Base-by-base conservation (phyloP, 2,329 filamentous ascomycete species). In the Trichoderma sp. region DNA sequence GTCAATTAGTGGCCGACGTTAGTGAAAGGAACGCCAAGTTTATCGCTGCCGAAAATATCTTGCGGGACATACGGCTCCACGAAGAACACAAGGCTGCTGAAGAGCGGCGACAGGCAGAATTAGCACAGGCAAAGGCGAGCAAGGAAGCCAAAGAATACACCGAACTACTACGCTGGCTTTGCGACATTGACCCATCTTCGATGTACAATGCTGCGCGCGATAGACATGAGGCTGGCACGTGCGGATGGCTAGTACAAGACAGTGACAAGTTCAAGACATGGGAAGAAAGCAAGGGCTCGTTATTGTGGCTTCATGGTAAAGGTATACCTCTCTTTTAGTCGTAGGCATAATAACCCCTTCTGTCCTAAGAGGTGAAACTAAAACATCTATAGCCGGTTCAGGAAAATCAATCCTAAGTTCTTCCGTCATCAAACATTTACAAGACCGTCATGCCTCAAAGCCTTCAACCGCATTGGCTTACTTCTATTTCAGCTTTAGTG, bases 291-390 rank as follows among this genome's bases (percentile, higher is more conserved):
- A 5, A 31, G 4, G 0, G n/a, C 11, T 63, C 60, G 7, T 37
- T 63, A 27, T 47, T 63, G 6, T 63, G 60, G 60, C 31, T 63
- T 37, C 60, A 63, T 19, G 60, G 60, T 10, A 63, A 63, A n/a
- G 60, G 60, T 53, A 49, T 10, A 5, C 27, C 11, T 2, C 4
- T 40, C 0, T 19, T 7, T 40, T 19, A 3, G 1, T 40, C 7
- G 6, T 2, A 1, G 6, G 16, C 3, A n/a, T 43, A 19, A 3
- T 5, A 19, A 7, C 37, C 2, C 5, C 7, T 7, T 43, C 2
- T 43, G 5, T 43, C 6, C 16, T n/a, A 16, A 10, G 40, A 10
- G 7, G 37, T 10, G 10, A 2, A 13, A 24, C 47, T 49, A 24
- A 43, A 24, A 4, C 24, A 24, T 24, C 47, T 49, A 16, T 3